Conservation (phyloP, 2,329 filamentous ascomycete genomes). For the Mycogone perniciosa region DNA sequence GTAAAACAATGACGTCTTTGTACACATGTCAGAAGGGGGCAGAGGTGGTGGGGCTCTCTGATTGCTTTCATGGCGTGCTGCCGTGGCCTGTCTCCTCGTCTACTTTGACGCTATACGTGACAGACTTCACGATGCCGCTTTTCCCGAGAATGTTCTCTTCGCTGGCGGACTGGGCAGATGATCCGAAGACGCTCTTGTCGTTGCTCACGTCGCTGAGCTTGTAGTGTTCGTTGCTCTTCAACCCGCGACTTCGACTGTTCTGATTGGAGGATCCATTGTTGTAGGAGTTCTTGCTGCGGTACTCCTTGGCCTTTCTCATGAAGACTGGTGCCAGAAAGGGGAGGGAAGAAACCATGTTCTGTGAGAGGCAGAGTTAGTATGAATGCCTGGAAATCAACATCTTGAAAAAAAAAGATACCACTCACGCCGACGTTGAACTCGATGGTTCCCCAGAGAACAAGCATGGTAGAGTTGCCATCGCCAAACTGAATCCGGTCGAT, state of each 20-base stretch:
- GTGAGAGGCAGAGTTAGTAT: not conserved
- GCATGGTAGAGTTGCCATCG: slow-evolving; percentile 49
- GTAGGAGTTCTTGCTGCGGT: slow-evolving; percentile 32
- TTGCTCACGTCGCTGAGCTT: slow-evolving; percentile 34
- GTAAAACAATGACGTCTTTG: too few relatives aligned
- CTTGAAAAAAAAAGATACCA: not conserved
- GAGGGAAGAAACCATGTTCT: slow-evolving; percentile 43
- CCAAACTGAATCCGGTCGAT: slow-evolving; percentile 44
- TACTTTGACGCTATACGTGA: slow-evolving; percentile 36
- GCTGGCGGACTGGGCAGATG: slow-evolving; percentile 24
- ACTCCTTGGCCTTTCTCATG: slow-evolving; percentile 36
- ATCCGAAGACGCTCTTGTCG: slow-evolving; percentile 24
- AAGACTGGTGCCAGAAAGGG: slow-evolving; percentile 40
- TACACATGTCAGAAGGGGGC: too few relatives aligned
- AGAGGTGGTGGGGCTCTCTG: too few relatives aligned
- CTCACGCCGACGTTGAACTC: slow-evolving; percentile 52
- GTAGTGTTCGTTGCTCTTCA: slow-evolving; percentile 27
- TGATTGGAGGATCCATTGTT: slow-evolving; percentile 24
- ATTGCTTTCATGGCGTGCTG: not conserved
- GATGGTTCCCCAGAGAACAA: slow-evolving; percentile 50
- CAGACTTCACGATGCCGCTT: slow-evolving; percentile 35
- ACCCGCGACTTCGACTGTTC: slow-evolving; percentile 18
- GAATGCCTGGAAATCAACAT: not conserved
- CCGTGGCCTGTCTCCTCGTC: slow-evolving; percentile 21
- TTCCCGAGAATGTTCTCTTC: slow-evolving; percentile 34